Evolutionary conservation across 2,329 filamentous ascomycete species (phyloP), one percentile per base, ranked within the genome.

Genomic region (Aspergillus sp.): DNA sequence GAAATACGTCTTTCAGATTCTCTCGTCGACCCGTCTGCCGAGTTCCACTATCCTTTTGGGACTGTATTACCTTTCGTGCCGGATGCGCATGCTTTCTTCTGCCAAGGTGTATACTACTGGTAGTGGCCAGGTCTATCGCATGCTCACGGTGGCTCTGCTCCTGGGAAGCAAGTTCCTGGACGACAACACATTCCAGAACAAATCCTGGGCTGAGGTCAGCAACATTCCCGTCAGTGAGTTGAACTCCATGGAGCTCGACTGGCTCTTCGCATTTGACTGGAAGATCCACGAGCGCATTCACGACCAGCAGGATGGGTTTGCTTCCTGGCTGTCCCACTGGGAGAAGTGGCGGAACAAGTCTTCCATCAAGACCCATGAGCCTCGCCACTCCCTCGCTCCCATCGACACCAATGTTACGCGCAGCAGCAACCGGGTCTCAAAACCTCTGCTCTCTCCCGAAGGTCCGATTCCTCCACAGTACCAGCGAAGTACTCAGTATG

Each of bases 181-280:
- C 72, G 93, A 97, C 83, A 97, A 97, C 80, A 97, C 93, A 6
- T 97, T 97, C 79, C 93, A 97, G 83, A 97, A 97, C 80, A 90
- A 92, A 59, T 97, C 93, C 1, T 97, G 93, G 93, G 92, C 93
- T 5, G 93, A 97, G 74, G 93, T 97, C 56, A 97, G 92, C 78
- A 92, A 91, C 64, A 96, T 97, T 68, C 84, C 89, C 34, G 92
- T 97, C 22, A 80, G 85, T 3, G 92, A 97, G 73, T 84, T 97
- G 68, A 97, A 97, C 80, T 83, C 85, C 63, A 85, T 96, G 76
- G 93, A 97, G 81, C 87, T 90, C 71, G 90, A 96, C 70, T 97
- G 93, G 93, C 84, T 97, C 46, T 84, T 87, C 59, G 88, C 89
- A 47, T 95, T 96, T 75, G 84, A 87, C 69, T 97, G 92, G 89